Evolutionary conservation across 2,329 filamentous ascomycete genomes (phyloP).

Genomic region (Knoxdaviesia capensis): DNA sequence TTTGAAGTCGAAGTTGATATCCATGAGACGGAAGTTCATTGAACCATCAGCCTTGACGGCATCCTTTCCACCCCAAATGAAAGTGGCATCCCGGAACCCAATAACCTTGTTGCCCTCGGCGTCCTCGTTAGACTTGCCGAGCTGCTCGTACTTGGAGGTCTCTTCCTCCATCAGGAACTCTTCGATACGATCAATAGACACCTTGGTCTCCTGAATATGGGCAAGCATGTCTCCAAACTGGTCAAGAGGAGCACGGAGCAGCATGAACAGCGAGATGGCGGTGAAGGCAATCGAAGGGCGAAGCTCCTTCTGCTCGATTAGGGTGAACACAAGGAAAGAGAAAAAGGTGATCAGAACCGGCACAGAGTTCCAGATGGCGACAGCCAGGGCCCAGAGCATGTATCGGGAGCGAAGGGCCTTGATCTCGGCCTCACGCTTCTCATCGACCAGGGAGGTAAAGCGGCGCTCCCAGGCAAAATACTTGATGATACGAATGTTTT

Average conservation of each 20-base stretch:
- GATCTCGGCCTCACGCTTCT: conserved; percentile 67
- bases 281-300: conserved; percentile 91
- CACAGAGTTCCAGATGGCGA: conserved; percentile 91
- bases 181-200: conserved; percentile 91
- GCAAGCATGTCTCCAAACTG: conserved; percentile 97
- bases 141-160: conserved; percentile 83
- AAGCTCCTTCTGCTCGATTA: conserved; percentile 72
- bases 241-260: conserved; percentile 81
- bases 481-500: conserved; percentile 98
- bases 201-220: conserved; percentile 91
- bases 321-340: conserved; percentile 84
- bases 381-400: conserved; percentile 77
- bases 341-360: conserved; percentile 91
- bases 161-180: conserved; percentile 86
- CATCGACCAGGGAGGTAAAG: conserved; percentile 69
- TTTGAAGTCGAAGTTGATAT: conserved; percentile 64
- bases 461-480: conserved; percentile 97
- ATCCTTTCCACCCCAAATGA: conserved; percentile 68
- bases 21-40: conserved; percentile 63
- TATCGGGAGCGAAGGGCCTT: conserved; percentile 63
- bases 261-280: conserved; percentile 83
- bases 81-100: conserved; percentile 65
- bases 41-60: conserved; percentile 41
- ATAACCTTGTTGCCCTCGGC: conserved; percentile 54
- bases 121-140: conserved; percentile 49